Percentiles rank a stretch among this genome's conserved stretches.
Evolutionary conservation across 1,139 yeast species (phyloP).

Genomic region (Candida labiduridarum): DNA sequence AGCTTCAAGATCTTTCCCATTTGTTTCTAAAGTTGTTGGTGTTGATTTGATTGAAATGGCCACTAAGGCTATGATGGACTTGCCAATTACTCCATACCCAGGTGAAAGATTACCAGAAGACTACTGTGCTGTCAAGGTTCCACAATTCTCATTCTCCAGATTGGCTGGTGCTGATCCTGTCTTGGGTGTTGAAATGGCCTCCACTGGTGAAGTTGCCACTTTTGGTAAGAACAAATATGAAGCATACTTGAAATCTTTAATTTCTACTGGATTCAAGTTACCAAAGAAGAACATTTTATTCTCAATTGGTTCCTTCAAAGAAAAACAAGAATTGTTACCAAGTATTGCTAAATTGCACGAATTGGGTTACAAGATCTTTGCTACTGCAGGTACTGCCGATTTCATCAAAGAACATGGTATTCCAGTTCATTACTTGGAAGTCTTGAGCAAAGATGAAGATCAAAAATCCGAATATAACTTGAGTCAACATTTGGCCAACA

Average conservation of each 20-base stretch:
- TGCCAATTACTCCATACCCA: slow-evolving; percentile 88
- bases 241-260: slow-evolving; percentile 91
- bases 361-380: slow-evolving; percentile 88
- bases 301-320: slow-evolving; percentile 97
- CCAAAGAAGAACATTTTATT: slow-evolving; percentile 94
- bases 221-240: slow-evolving; percentile 96
- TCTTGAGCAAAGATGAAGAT: slow-evolving; percentile 69
- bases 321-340: slow-evolving; percentile 91
- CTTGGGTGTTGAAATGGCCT: slow-evolving; percentile 98
- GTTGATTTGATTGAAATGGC: slow-evolving; percentile 93
- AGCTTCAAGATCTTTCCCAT: slow-evolving; percentile 98
- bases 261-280: slow-evolving; percentile 92
- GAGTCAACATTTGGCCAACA: slow-evolving; percentile 95
- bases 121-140: slow-evolving; percentile 92
- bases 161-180: slow-evolving; percentile 99
- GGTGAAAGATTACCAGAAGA: slow-evolving; percentile 85
- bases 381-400: slow-evolving; percentile 99
- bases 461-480: slow-evolving; percentile 93
- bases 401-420: slow-evolving; percentile 92
- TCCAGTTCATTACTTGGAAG: slow-evolving; percentile 94
- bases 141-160: slow-evolving; percentile 97
- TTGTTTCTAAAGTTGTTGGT: slow-evolving; percentile 95
- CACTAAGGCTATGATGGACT: slow-evolving; percentile 81
- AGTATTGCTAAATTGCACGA: slow-evolving; percentile 79
- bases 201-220: slow-evolving; percentile 98